Evolutionary conservation across 352 stramenopile genomes (phyloP).

Genomic region (Phytophthora litchii): DNA sequence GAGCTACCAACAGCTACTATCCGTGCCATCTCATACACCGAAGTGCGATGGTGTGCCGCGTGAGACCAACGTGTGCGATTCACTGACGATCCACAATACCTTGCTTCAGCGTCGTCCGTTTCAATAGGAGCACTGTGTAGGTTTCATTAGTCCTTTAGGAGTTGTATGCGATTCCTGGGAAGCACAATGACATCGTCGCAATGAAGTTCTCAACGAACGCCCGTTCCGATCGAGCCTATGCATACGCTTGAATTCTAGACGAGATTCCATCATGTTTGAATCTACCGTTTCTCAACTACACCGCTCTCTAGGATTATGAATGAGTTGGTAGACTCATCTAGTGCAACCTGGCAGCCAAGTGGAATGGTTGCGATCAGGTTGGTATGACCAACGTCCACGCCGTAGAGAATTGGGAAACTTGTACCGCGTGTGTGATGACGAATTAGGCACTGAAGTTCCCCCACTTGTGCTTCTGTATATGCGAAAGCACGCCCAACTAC

Average conservation of each 20-base stretch:
- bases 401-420: conserved; percentile 65
- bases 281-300: conserved; percentile 18
- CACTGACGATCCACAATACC: neutral
- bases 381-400: conserved; percentile 60
- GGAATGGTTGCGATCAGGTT: conserved; percentile 64
- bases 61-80: neutral
- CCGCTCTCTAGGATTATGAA: conserved; percentile 43
- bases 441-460: conserved; percentile 54
- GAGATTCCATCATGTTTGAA: no score
- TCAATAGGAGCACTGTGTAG: no score
- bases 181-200: no score
- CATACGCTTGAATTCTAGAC: no score
- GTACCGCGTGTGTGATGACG: conserved; percentile 55
- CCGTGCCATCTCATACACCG: neutral
- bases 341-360: conserved; percentile 43
- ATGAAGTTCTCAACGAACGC: no score
- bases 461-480: conserved; percentile 41
- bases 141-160: no score
- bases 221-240: no score
- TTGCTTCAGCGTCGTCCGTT: no score
- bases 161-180: no score
- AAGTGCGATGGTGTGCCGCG: neutral
- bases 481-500: conserved; percentile 60
- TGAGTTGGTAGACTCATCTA: conserved; percentile 42
- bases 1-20: neutral